Evolutionary conservation across 129 eudicot genomes (phyloP).

Genomic region (Rutidosis leptorrhynchoides): DNA sequence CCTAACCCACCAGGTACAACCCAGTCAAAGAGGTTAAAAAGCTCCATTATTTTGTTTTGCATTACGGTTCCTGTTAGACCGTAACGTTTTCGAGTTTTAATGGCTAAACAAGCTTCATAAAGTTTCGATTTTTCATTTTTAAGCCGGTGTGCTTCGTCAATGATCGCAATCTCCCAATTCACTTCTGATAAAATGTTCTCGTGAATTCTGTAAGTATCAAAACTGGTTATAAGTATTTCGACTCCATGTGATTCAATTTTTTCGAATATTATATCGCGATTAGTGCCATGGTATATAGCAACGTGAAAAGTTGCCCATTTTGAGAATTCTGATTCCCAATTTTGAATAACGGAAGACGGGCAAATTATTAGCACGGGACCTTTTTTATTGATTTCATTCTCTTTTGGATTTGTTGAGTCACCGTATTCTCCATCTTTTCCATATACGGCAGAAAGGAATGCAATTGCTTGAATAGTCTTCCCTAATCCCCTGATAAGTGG

Average conservation of each 20-base stretch:
- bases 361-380: conserved; percentile 75
- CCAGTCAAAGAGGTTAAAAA: conserved; percentile 89
- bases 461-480: conserved; percentile 94
- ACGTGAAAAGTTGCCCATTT: conserved; percentile 78
- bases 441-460: conserved; percentile 81
- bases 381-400: conserved; percentile 32
- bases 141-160: conserved; percentile 93
- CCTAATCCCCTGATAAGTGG: conserved; percentile 80
- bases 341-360: conserved; percentile 81
- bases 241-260: conserved; percentile 48
- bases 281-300: conserved; percentile 71
- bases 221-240: conserved; percentile 82
- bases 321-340: conserved; percentile 87
- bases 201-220: conserved; percentile 77
- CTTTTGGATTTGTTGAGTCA: conserved; percentile 21
- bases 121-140: conserved; percentile 95
- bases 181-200: conserved; percentile 53
- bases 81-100: conserved; percentile 64
- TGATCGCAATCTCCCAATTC: conserved; percentile 70
- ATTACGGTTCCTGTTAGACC: conserved; percentile 94
- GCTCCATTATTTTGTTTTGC: conserved; percentile 96
- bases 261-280: conserved; percentile 61
- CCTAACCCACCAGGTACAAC: conserved; percentile 86
- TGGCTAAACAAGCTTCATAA: conserved; percentile 61
- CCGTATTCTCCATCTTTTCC: conserved; percentile 55